Percentiles rank a stretch among this genome's conserved stretches.
phyloP scores from a whole-genome alignment of 108 stramenopile species.

The Cyclotella cryptica region DNA sequence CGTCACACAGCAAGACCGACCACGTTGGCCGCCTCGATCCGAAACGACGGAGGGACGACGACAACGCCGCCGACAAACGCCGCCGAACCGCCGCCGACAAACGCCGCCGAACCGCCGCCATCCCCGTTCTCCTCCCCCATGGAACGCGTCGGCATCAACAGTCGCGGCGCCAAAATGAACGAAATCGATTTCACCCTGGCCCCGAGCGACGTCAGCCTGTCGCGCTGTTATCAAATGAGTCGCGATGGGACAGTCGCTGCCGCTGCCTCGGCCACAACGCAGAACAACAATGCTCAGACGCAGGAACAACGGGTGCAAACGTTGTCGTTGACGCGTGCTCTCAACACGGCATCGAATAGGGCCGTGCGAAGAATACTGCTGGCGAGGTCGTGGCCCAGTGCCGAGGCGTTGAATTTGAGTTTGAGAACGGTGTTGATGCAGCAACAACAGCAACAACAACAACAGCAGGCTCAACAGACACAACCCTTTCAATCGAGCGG shows the following conservation, averaged over 20 bases:
- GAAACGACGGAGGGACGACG: too few relatives aligned
- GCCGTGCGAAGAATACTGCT: constrained; percentile 81
- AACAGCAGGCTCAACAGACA: background rate
- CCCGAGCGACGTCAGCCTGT: constrained; percentile 82
- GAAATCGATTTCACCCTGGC: constrained; percentile 88
- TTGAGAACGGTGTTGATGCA: constrained; percentile 65
- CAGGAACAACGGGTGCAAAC: constrained; percentile 45
- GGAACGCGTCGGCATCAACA: constrained; percentile 48
- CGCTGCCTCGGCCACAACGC: background rate
- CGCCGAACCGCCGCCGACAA: background rate
- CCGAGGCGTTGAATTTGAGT: constrained; percentile 84
- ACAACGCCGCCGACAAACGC: background rate
- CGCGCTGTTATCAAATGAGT: constrained; percentile 61
- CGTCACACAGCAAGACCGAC: too few relatives aligned
- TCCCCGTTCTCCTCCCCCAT: constrained; percentile 26
- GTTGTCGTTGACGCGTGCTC: constrained; percentile 71
- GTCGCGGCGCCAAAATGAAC: constrained; percentile 57
- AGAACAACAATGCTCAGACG: constrained; percentile 9
- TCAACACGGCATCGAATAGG: constrained; percentile 88
- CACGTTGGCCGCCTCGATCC: too few relatives aligned
- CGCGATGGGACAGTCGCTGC: background rate
- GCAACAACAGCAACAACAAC: constrained; percentile 41
- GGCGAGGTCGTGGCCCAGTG: constrained; percentile 84
- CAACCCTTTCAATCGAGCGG: background rate
- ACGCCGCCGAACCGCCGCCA: background rate